Evolutionary conservation across 257 asterid genomes (phyloP).

Genomic region (Primulina eburnea): DNA sequence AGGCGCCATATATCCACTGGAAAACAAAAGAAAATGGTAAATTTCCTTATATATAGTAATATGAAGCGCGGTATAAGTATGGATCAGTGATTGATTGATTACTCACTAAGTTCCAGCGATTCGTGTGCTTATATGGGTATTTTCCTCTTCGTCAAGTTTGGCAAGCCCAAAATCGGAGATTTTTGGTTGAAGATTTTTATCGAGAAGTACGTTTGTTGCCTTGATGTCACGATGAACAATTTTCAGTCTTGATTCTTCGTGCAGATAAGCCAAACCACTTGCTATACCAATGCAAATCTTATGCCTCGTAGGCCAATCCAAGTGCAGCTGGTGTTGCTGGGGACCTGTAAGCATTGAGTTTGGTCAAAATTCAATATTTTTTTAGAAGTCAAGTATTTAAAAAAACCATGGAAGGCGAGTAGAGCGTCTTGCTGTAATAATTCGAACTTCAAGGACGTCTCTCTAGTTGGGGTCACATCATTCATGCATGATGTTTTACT

Average conservation of each 20-base stretch:
- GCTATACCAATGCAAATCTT: slow-evolving; percentile 9
- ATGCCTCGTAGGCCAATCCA: slow-evolving; percentile 9
- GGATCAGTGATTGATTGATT: not conserved
- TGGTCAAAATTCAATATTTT: not conserved
- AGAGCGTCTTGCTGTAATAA: not conserved
- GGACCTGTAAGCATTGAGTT: not conserved
- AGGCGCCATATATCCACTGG: slow-evolving; percentile 18
- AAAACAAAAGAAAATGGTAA: not conserved
- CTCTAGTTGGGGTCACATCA: too few relatives aligned
- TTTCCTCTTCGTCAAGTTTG: slow-evolving; percentile 17
- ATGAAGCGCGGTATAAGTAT: not conserved
- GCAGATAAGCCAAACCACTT: slow-evolving; percentile 10
- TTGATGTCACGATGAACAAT: slow-evolving; percentile 15
- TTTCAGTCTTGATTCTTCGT: slow-evolving; percentile 6
- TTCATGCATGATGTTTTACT: not conserved
- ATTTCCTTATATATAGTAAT: not conserved
- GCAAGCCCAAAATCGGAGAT: slow-evolving; percentile 14
- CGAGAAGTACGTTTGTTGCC: slow-evolving; percentile 7
- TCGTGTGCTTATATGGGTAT: slow-evolving; percentile 8
- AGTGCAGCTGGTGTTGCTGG: not conserved
- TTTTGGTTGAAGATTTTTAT: slow-evolving; percentile 13
- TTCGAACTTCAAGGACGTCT: not conserved
- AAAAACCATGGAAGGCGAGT: not conserved
- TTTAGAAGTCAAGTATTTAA: not conserved
- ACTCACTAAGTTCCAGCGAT: slow-evolving; percentile 13